Base-by-base conservation (phyloP, 1,284 basidiomycete genomes). In the Leccinum subfulvum region DNA sequence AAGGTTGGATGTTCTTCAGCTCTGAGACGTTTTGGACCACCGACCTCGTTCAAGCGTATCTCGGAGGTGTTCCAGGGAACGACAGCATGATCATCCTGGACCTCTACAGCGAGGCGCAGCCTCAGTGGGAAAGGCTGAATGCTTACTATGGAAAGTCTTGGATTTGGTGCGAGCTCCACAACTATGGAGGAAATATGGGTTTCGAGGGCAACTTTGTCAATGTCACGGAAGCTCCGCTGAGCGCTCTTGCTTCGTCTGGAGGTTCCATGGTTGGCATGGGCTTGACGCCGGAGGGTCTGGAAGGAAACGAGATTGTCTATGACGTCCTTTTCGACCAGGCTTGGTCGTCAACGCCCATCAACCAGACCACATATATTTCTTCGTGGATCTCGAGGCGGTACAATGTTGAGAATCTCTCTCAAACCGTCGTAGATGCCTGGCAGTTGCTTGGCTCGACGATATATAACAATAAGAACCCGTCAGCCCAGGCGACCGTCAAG, bases 261-360 rank as follows among this genome's bases (percentile, higher is more conserved):
- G 69, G 71, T 61, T 72, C 75, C 21, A 79, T 80, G 78, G 70
- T 75, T 51, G 80, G 80, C 8, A 70, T 78, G 62, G 80, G 80
- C 2, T 66, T 81, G 62, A 78, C 78, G 0, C 77, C 76, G 61
- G 80, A 81, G 60, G 80, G 80, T 13, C 71, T 79, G 58, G 80
- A 81, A 62, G 77, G 80, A 13, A 81, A 81, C 65, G 80, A 81
- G 69, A 73, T 80, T 55, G 69, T 80, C 14, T 81, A 80, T 60
- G 77, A 80, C 53, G 65, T 79, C n/a, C 70, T 80, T 3, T 74
- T 79, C 52, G 79, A 81, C 67, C 76, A 79, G 60, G 79, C 78
- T 0, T 81, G 80, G 80, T 78, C 75, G 6, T 57, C 73, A 1
- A 68, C 67, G 0, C 66, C 75, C 2, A 52, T 52, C 49, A 26